Conservation (phyloP, 257 asterid species). For the Craterostigma plantagineum region DNA sequence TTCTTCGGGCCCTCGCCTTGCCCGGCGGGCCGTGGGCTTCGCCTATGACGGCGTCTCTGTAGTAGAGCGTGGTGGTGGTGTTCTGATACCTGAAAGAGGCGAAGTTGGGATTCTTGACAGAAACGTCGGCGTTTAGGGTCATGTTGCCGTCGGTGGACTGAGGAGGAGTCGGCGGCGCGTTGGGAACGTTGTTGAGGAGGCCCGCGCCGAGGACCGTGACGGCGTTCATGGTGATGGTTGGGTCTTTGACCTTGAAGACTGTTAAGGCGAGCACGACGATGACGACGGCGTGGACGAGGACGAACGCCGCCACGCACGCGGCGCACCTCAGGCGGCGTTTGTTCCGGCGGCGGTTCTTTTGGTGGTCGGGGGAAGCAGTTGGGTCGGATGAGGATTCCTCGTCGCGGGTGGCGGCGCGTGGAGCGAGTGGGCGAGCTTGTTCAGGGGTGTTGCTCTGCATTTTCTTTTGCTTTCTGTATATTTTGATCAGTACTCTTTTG, state of each 20-base stretch:
- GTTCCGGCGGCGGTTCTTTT: slow-evolving; percentile 10
- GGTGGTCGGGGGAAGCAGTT: slow-evolving; percentile 3
- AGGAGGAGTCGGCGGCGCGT: slow-evolving; percentile 15
- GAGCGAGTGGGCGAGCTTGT: slow-evolving; percentile 58
- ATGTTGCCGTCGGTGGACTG: slow-evolving; percentile 50
- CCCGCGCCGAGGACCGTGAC: slow-evolving; percentile 23
- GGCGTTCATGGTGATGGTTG: slow-evolving; percentile 34
- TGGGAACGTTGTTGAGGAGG: slow-evolving; percentile 17
- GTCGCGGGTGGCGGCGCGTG: slow-evolving; percentile 30
- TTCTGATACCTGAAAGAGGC: slow-evolving; percentile 48
- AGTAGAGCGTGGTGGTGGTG: slow-evolving; percentile 45
- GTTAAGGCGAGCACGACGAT: slow-evolving; percentile 45
- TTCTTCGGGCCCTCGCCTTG: slow-evolving; percentile 46
- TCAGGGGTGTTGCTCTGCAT: slow-evolving; percentile 17
- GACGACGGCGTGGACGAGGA: slow-evolving; percentile 30
- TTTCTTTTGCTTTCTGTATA: not conserved
- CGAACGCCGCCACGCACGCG: slow-evolving; percentile 14
- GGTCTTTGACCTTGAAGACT: slow-evolving; percentile 42
- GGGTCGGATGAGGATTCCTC: slow-evolving; percentile 14
- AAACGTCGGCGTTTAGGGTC: slow-evolving; percentile 48
- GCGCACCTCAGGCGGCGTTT: slow-evolving; percentile 29
- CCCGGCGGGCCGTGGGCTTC: slow-evolving; percentile 78
- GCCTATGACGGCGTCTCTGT: slow-evolving; percentile 40
- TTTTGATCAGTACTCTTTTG: not conserved
- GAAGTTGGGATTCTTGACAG: slow-evolving; percentile 62